A percentile compares a stretch with the other conserved stretches of the same genome.
Evolutionary conservation across 305 asterid species (phyloP).

Genomic region (Fraxinus latifolia): DNA sequence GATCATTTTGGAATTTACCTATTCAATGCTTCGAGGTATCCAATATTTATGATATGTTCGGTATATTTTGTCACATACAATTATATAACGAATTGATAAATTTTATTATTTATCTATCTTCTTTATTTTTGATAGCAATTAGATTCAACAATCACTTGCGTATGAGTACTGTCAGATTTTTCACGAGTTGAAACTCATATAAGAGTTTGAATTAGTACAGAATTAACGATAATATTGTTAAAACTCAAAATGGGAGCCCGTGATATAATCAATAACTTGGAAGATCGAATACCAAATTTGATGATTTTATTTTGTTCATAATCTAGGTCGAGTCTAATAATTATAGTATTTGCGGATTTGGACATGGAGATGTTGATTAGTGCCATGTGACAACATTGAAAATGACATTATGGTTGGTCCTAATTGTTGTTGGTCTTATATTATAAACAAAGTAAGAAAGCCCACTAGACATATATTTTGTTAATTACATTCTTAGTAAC

Average conservation of each 20-base stretch:
- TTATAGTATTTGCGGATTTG: neutral
- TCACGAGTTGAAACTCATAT: neutral
- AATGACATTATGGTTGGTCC: conserved; percentile 42
- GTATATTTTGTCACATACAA: neutral
- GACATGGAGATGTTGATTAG: conserved; percentile 30
- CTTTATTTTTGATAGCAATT: neutral
- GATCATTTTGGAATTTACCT: conserved; percentile 13
- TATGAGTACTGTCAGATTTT: neutral
- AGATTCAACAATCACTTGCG: neutral
- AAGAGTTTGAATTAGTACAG: neutral
- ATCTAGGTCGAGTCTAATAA: neutral
- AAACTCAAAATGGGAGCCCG: neutral
- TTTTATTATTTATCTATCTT: neutral
- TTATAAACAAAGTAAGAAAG: conserved; percentile 19
- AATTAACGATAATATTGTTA: neutral
- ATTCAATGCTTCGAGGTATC: neutral
- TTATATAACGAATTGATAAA: neutral
- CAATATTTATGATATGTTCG: neutral
- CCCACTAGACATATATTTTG: conserved; percentile 23
- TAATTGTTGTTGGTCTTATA: conserved; percentile 25
- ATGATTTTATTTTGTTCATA: neutral
- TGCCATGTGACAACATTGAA: conserved; percentile 50
- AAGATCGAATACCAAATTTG: neutral
- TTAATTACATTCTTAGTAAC: neutral
- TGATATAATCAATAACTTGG: neutral